Base-by-base conservation (phyloP, 331 rosid genomes). In the Malus hybrid region DNA sequence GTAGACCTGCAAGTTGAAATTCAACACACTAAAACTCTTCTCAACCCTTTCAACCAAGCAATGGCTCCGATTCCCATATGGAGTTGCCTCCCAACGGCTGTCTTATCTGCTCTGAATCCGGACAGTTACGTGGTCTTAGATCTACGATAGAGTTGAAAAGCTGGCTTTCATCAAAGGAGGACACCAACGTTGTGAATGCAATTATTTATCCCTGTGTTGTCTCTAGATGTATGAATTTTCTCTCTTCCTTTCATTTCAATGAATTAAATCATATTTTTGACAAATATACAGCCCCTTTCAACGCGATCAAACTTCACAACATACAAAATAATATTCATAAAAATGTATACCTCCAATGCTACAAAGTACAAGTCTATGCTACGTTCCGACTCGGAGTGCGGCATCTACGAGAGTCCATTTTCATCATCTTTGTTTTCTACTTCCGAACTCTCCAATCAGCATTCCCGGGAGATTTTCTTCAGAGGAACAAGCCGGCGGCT, bases 221-320 rank as follows among this genome's bases (percentile, higher is more conserved):
- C 44, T 8, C 0, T 36, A 50, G 8, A 50, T 50, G 56, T 15
- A 18, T 50, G n/a, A 50, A 50, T 50, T 44, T 24, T 2, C 34
- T 39, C 29, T 20, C 33, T 16, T 29, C 19, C 10, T 29, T 70
- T 52, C 8, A 6, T 42, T 28, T 63, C 70, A 62, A 73, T 6
- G 28, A 73, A 73, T 24, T 52, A 16, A 16, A 16, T 16, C 46
- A 44, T 63, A 29, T 9, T 29, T 20, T 14, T 12, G 44, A 44
- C 27, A 32, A 62, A 74, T 29, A 44, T 62, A 74, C 78, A 74
- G n/a, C 62, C 78, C 20, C 22, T 42, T 44, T 46, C 69, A 61
- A 18, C 32, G 12, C 44, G 0, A 6, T 42, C 60, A 44, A 19
- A 62, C 69, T 42, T 27, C 0, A 28, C 14, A 44, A 24, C 20